Evolutionary conservation across 2,329 filamentous ascomycete species (phyloP), one percentile per base, ranked within the genome.

Genomic region (Monosporascus sp.): DNA sequence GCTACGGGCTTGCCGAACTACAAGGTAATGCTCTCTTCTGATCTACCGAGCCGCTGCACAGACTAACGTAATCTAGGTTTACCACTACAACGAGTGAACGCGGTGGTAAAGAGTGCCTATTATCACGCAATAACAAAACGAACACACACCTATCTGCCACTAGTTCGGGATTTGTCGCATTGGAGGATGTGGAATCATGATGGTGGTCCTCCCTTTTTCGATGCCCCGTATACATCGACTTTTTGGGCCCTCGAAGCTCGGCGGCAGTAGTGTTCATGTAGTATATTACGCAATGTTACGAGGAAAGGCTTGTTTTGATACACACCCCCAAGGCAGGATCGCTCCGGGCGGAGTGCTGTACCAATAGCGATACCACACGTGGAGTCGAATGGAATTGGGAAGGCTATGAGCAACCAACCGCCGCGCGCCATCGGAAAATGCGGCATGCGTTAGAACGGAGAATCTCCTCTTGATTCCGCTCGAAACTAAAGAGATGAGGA

Each of bases 1-100:
- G 82, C 89, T 54, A 91, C 81, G 62, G 94, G 94, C n/a, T 75
- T 97, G 66, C 94, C 94, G 43, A 96, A 97, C 74, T 99, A 99
- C 75, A 92, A 93, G 79, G 94, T 97, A 74, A 69, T 83, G 26
- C 22, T 22, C n/a, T 22, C n/a, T 14, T 26, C 38, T 17, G 17
- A 40, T 40, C 38, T 7, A 37, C 35, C 22, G 28, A 11, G 37
- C 48, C 44, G 40, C 37, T 44, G 24, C 20, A 22, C 51, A 60
- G 52, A 59, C 53, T 41, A 50, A 53, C 56, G 26, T 49, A 43
- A 40, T 49, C 45, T 14, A 94, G 89, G 86, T 94, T 58, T 95
- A 91, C 71, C 89, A 95, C 72, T 93, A 91, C 76, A 93, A 95
- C 69, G 89, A 95, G 76, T 93, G 80, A 78, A 65, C 57, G 53